These are phyloP conservation scores for Cryptosporidium viatorum DNA, from an alignment of 169 alveolate genomes.

Conservation along the genomic window DNA sequence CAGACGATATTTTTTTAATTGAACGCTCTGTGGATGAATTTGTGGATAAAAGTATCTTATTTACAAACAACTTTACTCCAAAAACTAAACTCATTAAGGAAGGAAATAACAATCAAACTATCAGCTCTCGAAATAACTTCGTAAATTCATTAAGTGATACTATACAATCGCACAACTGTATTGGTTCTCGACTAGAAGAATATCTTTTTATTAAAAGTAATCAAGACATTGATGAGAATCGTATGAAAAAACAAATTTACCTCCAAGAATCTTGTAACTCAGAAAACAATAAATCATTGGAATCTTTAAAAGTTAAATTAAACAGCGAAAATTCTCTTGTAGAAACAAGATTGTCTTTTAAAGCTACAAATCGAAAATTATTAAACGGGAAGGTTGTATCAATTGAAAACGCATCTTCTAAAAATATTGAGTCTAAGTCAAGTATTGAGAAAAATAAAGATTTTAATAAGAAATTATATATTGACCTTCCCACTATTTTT, in stretches of 20 bases:
- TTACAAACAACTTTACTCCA: neutral
- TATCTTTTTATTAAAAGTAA: neutral
- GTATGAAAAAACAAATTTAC: neutral
- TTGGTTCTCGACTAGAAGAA: neutral
- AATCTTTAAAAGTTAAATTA: neutral
- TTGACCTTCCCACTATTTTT: slow-evolving; percentile 4
- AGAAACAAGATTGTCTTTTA: slow-evolving; percentile 1
- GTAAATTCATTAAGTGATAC: neutral
- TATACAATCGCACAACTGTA: neutral
- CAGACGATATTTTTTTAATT: neutral
- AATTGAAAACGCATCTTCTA: neutral
- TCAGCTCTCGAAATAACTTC: neutral
- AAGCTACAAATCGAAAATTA: too few relatives aligned
- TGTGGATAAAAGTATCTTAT: neutral
- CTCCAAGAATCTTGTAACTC: neutral
- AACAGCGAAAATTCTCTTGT: neutral
- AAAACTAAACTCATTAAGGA: neutral
- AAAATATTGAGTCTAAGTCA: neutral
- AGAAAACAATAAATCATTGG: slow-evolving; percentile 19
- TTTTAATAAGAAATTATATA: neutral
- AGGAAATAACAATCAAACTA: neutral
- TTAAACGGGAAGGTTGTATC: neutral
- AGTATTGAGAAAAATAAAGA: neutral
- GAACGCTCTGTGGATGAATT: neutral
- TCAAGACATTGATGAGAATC: neutral